phyloP scores from a whole-genome alignment of 139 green algal species.

The Yamagishiella unicocca region DNA sequence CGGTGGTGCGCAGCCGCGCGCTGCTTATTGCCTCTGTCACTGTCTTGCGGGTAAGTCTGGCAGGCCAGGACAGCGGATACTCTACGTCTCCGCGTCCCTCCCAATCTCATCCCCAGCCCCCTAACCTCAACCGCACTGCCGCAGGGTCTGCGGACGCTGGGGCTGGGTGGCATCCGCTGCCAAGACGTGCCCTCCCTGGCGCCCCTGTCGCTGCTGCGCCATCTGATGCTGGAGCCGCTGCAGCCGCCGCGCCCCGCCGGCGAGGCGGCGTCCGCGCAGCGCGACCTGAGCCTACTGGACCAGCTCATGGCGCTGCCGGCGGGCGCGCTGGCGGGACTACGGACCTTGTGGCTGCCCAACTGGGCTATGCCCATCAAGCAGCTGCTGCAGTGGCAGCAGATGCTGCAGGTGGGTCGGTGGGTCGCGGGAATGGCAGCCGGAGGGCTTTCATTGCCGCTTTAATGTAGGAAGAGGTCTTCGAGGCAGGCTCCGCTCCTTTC shows the following conservation, averaged over 20 bases:
- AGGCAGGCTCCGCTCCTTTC: too few species aligned
- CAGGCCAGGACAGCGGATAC: too few species aligned
- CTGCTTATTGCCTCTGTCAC: not conserved
- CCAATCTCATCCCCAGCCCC: too few species aligned
- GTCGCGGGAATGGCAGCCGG: too few species aligned
- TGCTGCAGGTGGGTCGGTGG: constrained; percentile 36
- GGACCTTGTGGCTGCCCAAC: constrained; percentile 43
- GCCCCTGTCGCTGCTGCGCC: not conserved
- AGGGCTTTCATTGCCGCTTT: too few species aligned
- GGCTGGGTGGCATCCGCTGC: constrained; percentile 31
- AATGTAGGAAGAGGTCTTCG: too few species aligned
- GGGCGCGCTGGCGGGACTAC: not conserved
- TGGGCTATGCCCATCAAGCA: constrained; percentile 36
- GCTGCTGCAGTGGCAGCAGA: constrained; percentile 45
- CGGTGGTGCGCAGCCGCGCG: not conserved
- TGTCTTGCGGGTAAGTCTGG: not conserved
- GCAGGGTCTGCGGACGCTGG: constrained; percentile 34
- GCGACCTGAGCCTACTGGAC: constrained; percentile 27
- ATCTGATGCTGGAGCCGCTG: constrained; percentile 34
- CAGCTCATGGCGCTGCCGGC: constrained; percentile 18
- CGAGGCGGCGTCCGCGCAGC: not conserved
- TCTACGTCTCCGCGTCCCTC: too few species aligned
- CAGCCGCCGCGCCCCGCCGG: constrained; percentile 11
- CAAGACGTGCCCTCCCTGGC: constrained; percentile 14
- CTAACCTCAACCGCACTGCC: not conserved